Percentiles rank a stretch among this genome's conserved stretches.
Evolutionary conservation across 208 protist genomes (phyloP).

Genomic region (Acanthamoeba healyi): DNA sequence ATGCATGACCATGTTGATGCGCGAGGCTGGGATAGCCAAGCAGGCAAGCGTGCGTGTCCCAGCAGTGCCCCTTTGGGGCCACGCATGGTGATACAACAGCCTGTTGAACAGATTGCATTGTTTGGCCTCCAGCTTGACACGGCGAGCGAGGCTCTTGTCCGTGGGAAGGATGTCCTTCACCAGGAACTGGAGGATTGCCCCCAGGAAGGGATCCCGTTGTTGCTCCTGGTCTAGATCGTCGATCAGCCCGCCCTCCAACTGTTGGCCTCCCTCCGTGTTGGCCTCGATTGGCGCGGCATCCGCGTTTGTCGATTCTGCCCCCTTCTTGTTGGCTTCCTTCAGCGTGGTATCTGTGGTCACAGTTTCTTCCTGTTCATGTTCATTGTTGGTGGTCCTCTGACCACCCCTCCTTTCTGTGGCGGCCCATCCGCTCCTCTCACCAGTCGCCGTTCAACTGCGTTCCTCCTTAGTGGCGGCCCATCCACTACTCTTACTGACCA

Average conservation of each 20-base stretch:
- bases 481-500: neutral
- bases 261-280: neutral
- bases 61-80: neutral
- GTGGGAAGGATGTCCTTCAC: neutral
- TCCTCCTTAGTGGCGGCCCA: neutral
- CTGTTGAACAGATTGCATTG: neutral
- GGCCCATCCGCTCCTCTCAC: neutral
- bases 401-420: no score
- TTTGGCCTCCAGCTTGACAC: neutral
- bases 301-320: no score
- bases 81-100: neutral
- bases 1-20: neutral
- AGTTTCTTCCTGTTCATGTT: no score
- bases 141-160: neutral
- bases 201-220: neutral
- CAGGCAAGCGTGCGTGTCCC: neutral
- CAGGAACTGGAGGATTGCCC: neutral
- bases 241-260: neutral
- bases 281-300: no score
- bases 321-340: no score
- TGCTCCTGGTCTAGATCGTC: neutral
- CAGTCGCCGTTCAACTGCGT: no score
- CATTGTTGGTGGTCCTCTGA: no score
- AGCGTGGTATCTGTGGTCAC: no score
- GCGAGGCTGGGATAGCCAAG: neutral